Conservation (phyloP, 1,139 yeast species). For the Candida sojae region DNA sequence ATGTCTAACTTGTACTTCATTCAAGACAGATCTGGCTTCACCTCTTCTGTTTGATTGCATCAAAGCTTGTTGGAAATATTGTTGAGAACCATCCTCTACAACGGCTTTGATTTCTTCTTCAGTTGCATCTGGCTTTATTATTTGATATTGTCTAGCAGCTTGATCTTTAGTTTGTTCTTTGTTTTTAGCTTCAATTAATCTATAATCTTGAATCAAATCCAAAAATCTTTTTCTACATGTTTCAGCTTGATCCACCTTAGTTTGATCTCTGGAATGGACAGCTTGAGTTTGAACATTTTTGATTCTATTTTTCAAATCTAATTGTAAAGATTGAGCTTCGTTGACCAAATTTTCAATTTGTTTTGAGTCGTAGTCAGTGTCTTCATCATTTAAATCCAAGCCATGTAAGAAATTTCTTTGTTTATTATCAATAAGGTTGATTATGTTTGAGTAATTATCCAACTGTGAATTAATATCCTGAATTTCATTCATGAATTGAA, state of each 20-base stretch:
- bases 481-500: constrained; percentile 78
- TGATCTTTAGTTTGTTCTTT: constrained; percentile 82
- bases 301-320: constrained; percentile 71
- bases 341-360: constrained; percentile 77
- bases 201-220: constrained; percentile 82
- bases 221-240: constrained; percentile 84
- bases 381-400: constrained; percentile 71
- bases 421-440: constrained; percentile 75
- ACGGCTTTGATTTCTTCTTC: constrained; percentile 83
- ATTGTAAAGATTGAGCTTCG: constrained; percentile 80
- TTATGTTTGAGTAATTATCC: constrained; percentile 74
- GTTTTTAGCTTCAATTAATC: constrained; percentile 84
- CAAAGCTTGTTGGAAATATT: constrained; percentile 91
- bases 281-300: constrained; percentile 64
- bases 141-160: constrained; percentile 90
- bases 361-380: constrained; percentile 66
- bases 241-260: constrained; percentile 90
- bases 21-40: constrained; percentile 92
- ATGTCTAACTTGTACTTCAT: constrained; percentile 96
- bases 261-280: constrained; percentile 68
- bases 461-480: constrained; percentile 80
- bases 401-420: constrained; percentile 86
- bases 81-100: constrained; percentile 82
- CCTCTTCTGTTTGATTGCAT: constrained; percentile 93
- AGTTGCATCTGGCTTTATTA: constrained; percentile 91